Evolutionary conservation across 2,329 filamentous ascomycete genomes (phyloP), one percentile per base, ranked within the genome.

Genomic region (Colletotrichum agaves): DNA sequence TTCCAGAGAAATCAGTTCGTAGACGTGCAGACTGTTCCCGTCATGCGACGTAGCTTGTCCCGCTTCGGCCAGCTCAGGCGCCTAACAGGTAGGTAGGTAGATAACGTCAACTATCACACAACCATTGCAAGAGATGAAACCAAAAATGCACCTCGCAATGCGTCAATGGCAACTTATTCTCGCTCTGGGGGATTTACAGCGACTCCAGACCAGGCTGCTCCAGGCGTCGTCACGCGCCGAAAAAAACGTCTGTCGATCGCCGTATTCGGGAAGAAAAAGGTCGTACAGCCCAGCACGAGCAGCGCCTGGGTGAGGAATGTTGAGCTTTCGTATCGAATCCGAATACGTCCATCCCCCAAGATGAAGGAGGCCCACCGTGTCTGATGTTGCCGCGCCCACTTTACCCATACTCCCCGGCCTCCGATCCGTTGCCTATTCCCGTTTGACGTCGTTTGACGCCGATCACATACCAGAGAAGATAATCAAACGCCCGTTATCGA

Each of bases 231-330:
- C 53, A 59, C 37, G n/a, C 60, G 33, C 33, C 19, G 23, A 19
- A 21, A 15, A 19, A 15, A 23, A 46, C 35, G n/a, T n/a, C 11
- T 15, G 35, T n/a, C 47, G 31, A 55, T 60, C 53, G 49, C 61
- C 61, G 61, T 67, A 67, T 67, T 67, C 64, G 64, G 61, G 39
- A 37, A 37, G 12, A 2, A 37, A 64, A 59, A 19, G 12, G 35
- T 15, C 44, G 47, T 7, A 39, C 47, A 21, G 47, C 41, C 46
- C 23, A 39, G 27, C 27, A 27, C 27, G 37, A 63, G 31, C 11
- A 21, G 13, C 27, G 39, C 27, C 39, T 31, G 37, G 39, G 6
- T 50, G 31, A 46, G 64, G 60, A 55, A 55, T 64, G 53, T 33
- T 21, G 23, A 27, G 19, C 27, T 33, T 55, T 55, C 33, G 61